phyloP scores from a whole-genome alignment of 208 protist genomes.

The Leishmania arabica region DNA sequence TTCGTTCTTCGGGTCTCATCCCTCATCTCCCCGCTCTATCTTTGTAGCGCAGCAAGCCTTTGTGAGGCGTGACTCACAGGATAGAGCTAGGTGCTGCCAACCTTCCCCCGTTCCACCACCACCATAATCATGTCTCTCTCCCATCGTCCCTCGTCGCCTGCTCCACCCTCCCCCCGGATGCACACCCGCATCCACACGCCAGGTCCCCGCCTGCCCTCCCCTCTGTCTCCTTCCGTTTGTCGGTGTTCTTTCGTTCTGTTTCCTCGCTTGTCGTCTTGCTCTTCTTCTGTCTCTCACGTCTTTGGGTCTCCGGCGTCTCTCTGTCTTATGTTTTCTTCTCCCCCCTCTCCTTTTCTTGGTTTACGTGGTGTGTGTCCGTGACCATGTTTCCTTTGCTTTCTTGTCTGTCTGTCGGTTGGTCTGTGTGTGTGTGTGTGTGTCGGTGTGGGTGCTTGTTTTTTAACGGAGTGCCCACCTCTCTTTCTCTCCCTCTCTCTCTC shows the following conservation, averaged over 20 bases:
- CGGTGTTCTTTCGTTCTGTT: neutral
- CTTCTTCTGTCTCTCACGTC: neutral
- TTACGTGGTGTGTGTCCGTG: neutral
- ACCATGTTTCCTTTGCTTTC: neutral
- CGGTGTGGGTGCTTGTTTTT: neutral
- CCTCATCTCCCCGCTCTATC: neutral
- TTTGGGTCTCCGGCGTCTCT: neutral
- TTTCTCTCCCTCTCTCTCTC: neutral
- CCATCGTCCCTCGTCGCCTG: neutral
- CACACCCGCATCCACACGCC: neutral
- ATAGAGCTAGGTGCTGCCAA: neutral
- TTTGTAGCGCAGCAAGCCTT: neutral
- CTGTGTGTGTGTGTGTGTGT: neutral
- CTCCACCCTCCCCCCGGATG: neutral
- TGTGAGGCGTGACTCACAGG: neutral
- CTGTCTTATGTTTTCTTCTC: neutral
- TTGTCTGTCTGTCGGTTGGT: neutral
- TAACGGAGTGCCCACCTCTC: too few relatives aligned
- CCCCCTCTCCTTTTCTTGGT: neutral
- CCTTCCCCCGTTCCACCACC: neutral
- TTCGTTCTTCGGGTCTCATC: neutral
- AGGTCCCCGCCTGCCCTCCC: neutral
- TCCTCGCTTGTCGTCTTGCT: neutral
- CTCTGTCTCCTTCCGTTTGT: neutral
- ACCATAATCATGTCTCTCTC: neutral